phyloP scores from a whole-genome alignment of 139 green algal genomes.

The Nannochloris sp. region DNA sequence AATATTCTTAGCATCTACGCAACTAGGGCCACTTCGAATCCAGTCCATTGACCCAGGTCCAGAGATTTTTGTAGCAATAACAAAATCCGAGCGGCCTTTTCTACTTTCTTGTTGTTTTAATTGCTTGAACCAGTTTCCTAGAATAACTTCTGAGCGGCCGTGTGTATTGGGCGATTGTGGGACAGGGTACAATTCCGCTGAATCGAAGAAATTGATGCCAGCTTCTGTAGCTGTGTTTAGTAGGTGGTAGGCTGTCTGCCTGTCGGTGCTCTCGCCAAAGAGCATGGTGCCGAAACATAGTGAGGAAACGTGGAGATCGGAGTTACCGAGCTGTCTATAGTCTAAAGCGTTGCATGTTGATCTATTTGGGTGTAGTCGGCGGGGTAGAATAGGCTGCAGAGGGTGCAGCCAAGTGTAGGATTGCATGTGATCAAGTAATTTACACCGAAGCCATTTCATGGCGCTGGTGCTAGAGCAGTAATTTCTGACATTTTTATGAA shows the following conservation, averaged over 20 bases:
- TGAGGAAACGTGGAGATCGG: constrained; percentile 28
- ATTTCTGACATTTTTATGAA: too few species aligned
- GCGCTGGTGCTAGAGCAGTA: too few species aligned
- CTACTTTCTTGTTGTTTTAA: constrained; percentile 8
- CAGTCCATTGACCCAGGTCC: constrained; percentile 78
- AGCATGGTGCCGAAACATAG: constrained; percentile 78
- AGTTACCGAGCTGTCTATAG: constrained; percentile 25
- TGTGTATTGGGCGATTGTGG: constrained; percentile 54
- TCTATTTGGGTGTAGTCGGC: too few species aligned
- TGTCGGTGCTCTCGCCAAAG: constrained; percentile 64
- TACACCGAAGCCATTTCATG: too few species aligned
- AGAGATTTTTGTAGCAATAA: constrained; percentile 69
- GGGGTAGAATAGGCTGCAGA: too few species aligned
- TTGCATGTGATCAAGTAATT: too few species aligned
- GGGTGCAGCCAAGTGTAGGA: too few species aligned
- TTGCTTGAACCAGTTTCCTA: constrained; percentile 45
- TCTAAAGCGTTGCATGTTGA: too few species aligned
- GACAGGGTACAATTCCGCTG: constrained; percentile 84
- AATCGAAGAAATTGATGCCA: constrained; percentile 83
- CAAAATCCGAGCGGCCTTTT: constrained; percentile 16
- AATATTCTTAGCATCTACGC: constrained; percentile 59
- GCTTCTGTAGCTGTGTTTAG: constrained; percentile 49
- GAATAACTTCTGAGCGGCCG: constrained; percentile 49
- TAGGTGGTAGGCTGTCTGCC: constrained; percentile 26
- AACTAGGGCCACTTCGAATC: constrained; percentile 57